Base-by-base conservation (phyloP, 2,329 filamentous ascomycete genomes). In the Fusarium mexicanum region DNA sequence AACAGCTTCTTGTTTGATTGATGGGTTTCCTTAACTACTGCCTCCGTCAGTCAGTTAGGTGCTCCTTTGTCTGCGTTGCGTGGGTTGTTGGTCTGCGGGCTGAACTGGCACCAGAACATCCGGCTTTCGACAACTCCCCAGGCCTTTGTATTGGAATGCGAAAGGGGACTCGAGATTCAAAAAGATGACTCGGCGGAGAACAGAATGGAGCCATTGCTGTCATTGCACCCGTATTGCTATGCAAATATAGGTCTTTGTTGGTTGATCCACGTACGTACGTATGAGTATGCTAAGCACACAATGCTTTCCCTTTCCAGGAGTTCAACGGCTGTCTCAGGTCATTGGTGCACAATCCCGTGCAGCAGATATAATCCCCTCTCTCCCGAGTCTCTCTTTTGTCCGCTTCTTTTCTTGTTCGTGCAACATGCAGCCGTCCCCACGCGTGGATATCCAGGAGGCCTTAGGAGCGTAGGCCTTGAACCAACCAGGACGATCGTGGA, bases 321-420 rank as follows among this genome's bases (percentile, higher is more conserved):
- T 47, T 43, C 61, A 61, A 62, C 70, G 59, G 66, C 53, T 74
- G 76, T 78, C 76, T 78, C 76, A 78, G 76, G 76, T 78, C 41
- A 64, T 71, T 51, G 74, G 67, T 64, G 66, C 67, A 73, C 75
- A 71, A 76, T 76, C 69, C 71, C 59, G 61, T 54, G 66, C 75
- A 72, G 61, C 65, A 67, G 61, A 62, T 67, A 66, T 47, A 67
- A 69, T 64, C 59, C 61, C 59, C 63, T 63, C 51, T 58, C 61
- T 64, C 59, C 61, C 59, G 51, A 60, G 57, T 71, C 48, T 60
- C 51, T 75, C 58, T 46, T 71, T 43, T 58, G 54, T 68, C 63
- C 64, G 63, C 63, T 72, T 53, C 43, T 61, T 44, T 55, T 71
- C 58, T 73, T 60, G 72, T 67, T 72, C 38, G 75, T 72, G 66